Conservation (phyloP, 108 stramenopile genomes). For the Pseudonitzschia multistriata region DNA sequence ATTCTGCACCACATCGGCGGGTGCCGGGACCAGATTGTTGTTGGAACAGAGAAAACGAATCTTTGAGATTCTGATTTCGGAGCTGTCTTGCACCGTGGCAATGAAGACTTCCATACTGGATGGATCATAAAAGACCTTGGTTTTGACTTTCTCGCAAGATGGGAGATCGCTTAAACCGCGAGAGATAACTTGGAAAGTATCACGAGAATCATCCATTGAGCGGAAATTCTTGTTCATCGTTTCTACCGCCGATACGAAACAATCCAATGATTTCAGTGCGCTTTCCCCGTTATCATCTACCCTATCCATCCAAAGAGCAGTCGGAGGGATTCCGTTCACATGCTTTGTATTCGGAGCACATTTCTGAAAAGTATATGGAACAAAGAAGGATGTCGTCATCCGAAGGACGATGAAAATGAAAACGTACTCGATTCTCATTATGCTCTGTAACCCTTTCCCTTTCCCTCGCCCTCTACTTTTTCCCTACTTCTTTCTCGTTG, state of each 20-base stretch:
- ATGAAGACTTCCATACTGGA: background rate
- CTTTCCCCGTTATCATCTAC: background rate
- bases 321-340: background rate
- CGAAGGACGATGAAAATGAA: slow-evolving; percentile 11
- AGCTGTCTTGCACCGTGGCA: background rate
- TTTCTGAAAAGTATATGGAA: slow-evolving; percentile 1
- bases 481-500: background rate
- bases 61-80: slow-evolving; percentile 4
- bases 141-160: background rate
- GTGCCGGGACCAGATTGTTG: background rate
- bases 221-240: background rate
- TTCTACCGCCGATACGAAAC: slow-evolving; percentile 17
- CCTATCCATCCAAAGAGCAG: background rate
- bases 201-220: background rate
- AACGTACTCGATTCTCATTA: background rate
- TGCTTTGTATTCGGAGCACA: background rate
- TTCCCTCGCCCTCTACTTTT: background rate
- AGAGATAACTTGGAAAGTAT: slow-evolving; percentile 13
- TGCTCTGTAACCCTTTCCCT: background rate
- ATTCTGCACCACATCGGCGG: background rate
- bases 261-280: background rate
- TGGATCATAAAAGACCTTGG: background rate
- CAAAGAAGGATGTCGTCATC: slow-evolving; percentile 10
- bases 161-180: slow-evolving; percentile 18
- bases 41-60: slow-evolving; percentile 4